A percentile compares a stretch with the other conserved stretches of the same genome.
phyloP scores from a whole-genome alignment of 495 filamentous ascomycete genomes.

The Penicillium salamii region DNA sequence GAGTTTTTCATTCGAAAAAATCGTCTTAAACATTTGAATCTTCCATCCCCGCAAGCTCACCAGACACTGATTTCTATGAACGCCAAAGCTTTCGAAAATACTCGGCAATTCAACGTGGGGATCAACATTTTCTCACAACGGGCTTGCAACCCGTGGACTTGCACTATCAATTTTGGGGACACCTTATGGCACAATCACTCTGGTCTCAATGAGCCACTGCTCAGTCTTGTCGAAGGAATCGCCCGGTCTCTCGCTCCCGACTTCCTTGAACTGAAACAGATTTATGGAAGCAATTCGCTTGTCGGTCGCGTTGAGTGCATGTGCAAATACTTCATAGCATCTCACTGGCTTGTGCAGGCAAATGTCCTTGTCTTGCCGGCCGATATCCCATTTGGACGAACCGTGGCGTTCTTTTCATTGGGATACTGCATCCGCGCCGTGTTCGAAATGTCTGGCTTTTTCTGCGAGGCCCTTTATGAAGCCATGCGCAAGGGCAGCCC shows the following conservation, averaged over 20 bases:
- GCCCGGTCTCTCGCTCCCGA: not conserved
- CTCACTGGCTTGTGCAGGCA: constrained; percentile 4
- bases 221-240: not conserved
- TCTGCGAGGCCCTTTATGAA: constrained; percentile 6
- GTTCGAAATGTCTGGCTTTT: constrained; percentile 1
- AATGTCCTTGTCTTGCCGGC: not conserved
- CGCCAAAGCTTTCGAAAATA: too few relatives aligned
- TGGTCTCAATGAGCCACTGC: too few relatives aligned
- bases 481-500: not conserved
- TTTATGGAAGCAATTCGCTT: constrained; percentile 1
- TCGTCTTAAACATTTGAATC: not conserved
- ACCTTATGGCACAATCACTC: too few relatives aligned
- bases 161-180: too few relatives aligned
- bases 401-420: constrained; percentile 9
- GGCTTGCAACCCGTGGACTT: too few relatives aligned
- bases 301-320: constrained; percentile 9
- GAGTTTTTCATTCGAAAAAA: not conserved
- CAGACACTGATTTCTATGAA: too few relatives aligned
- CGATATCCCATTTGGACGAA: constrained; percentile 1
- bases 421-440: constrained; percentile 1
- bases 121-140: too few relatives aligned
- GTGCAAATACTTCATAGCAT: constrained; percentile 6
- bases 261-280: constrained; percentile 1
- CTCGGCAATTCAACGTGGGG: too few relatives aligned
- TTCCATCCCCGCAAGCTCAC: constrained; percentile 5